Conservation (phyloP, 495 filamentous ascomycete genomes). For the Jackrogersella multiformis region DNA sequence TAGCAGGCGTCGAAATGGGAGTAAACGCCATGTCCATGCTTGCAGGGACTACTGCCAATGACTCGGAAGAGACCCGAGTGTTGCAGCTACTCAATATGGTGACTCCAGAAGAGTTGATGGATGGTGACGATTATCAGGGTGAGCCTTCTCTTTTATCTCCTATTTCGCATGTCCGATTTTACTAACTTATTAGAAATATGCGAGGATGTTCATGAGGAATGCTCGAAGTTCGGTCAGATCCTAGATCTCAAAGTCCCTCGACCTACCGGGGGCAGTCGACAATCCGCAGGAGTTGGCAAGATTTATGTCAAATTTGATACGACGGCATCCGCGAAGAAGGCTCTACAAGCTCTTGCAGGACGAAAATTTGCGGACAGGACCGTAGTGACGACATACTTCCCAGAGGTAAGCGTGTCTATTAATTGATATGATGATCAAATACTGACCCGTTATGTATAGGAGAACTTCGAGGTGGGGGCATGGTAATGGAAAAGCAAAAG, state of each 20-base stretch:
- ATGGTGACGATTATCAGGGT: constrained; percentile 94
- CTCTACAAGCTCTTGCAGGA: constrained; percentile 85
- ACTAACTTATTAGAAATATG: constrained; percentile 77
- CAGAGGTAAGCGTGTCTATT: constrained; percentile 69
- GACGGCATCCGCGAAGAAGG: constrained; percentile 79
- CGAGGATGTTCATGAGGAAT: constrained; percentile 92
- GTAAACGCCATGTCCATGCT: constrained; percentile 99
- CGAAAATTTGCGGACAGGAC: constrained; percentile 95
- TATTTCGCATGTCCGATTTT: neutral
- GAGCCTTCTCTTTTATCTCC: constrained; percentile 38
- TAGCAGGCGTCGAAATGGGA: constrained; percentile 88
- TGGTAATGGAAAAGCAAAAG: constrained; percentile 64
- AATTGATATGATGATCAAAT: neutral
- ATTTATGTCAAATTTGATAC: constrained; percentile 94
- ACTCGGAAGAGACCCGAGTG: constrained; percentile 80
- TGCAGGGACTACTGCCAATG: constrained; percentile 80
- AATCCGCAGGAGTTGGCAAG: constrained; percentile 92
- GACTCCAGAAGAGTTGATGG: constrained; percentile 92
- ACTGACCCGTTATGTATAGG: constrained; percentile 55
- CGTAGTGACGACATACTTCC: constrained; percentile 94
- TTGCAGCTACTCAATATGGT: constrained; percentile 98
- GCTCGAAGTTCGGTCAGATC: constrained; percentile 85
- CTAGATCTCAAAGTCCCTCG: constrained; percentile 90
- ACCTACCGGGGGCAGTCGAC: constrained; percentile 80
- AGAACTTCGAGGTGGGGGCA: constrained; percentile 80